Base-by-base conservation (phyloP, 352 stramenopile species). In the Phytophthora pinifolia region DNA sequence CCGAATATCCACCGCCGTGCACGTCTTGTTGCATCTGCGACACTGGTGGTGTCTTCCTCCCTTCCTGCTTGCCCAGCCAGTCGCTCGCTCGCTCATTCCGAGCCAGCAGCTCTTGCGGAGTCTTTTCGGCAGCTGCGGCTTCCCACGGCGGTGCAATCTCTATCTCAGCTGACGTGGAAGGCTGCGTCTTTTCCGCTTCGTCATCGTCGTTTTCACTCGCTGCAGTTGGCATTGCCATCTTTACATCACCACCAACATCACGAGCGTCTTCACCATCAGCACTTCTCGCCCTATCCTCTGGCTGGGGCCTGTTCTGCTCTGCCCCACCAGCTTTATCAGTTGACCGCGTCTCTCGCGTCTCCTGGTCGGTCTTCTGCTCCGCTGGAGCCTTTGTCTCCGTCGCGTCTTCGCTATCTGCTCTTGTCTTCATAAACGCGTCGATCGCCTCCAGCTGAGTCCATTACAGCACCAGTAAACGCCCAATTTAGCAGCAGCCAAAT, bases 401-500 rank as follows among this genome's bases (percentile, higher is more conserved):
- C 31, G 50, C 1, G n/a, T 53, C 54, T 34, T 36, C 38, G 3
- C 45, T 39, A 9, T 54, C 41, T 1, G 10, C 32, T 3, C 32
- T 48, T 7, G 31, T 64, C 14, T 30, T 48, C 13, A 76, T 65
- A 44, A 68, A 84, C 1, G n/a, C 31, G 25, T 76, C 63, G 38
- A 84, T 79, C 9, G 65, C 57, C 9, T 72, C 59, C 22, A 84
- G 37, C 74, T 84, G 42, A 20, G 20, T 7, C 3, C 18, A 62
- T 29, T 36, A 7, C 27, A 59, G 2, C 17, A 20, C 7, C 20
- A 41, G 45, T 55, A 34, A 36, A 53, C 29, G 20, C 6, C 22
- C 18, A 39, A 64, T 70, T 70, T 52, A 70, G 52, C 44, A 50
- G 4, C 33, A 44, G 30, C 25, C 7, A 69, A 46, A 12, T n/a